Conservation (phyloP, 192 early-diverging fungal genomes). For the Podila horticola region DNA sequence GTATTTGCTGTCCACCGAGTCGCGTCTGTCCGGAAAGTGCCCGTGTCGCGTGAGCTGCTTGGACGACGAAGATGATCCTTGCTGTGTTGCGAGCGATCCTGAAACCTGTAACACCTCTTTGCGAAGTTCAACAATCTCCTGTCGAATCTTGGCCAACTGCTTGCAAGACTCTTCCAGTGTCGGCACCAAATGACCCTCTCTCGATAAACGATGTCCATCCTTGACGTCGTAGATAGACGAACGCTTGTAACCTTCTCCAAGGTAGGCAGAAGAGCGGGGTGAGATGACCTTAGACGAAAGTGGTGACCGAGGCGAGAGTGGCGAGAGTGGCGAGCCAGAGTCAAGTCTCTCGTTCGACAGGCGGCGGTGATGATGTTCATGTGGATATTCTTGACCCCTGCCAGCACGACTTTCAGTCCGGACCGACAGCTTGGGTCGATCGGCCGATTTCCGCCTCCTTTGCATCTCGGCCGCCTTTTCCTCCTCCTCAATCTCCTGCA, state of each 20-base stretch:
- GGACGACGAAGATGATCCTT: background rate
- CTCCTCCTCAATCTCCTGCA: constrained; percentile 37
- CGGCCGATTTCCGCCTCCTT: constrained; percentile 1
- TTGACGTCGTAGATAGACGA: constrained; percentile 27
- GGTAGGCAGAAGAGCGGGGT: constrained; percentile 12
- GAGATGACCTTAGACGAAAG: constrained; percentile 5
- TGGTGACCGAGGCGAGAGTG: constrained; percentile 20
- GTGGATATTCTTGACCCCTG: background rate
- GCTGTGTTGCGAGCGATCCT: background rate
- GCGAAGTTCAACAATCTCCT: constrained; percentile 40
- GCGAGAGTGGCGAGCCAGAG: constrained; percentile 12
- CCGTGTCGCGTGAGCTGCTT: background rate
- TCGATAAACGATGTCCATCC: background rate
- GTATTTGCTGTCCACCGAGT: constrained; percentile 21
- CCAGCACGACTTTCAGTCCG: constrained; percentile 18
- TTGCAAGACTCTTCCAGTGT: constrained; percentile 44
- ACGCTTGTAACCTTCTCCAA: constrained; percentile 31
- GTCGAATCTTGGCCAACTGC: constrained; percentile 36
- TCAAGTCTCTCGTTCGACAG: background rate
- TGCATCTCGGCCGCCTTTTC: constrained; percentile 5
- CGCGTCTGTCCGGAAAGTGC: constrained; percentile 9
- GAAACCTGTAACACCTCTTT: constrained; percentile 34
- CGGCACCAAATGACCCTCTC: constrained; percentile 20
- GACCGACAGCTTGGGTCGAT: constrained; percentile 12
- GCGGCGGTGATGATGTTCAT: constrained; percentile 3